Base-by-base conservation (phyloP, 306 rosid species). In the Vigna nakashimae region DNA sequence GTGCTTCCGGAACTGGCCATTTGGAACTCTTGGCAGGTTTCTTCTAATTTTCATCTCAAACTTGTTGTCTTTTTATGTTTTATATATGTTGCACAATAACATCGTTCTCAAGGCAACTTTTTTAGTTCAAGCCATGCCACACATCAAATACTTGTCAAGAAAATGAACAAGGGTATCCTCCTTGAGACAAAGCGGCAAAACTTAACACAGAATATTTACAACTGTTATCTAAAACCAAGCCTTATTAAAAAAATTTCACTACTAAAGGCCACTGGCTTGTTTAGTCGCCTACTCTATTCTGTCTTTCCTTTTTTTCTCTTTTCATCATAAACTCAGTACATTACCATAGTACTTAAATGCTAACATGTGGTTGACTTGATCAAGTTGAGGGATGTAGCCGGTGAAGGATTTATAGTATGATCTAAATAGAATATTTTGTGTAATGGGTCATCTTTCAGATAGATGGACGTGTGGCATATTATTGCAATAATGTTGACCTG, bases 1-100 rank as follows among this genome's bases (percentile, higher is more conserved):
- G 96, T 51, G 93, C 98, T 51, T 86, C 97, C 9, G 97, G 97
- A 77, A 94, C 96, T 16, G 92, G 98, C 45, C 97, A 94, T 84
- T 58, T 94, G 82, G 96, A 91, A 83, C 89, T 94, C 79, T 82
- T 94, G 89, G 98, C 98, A 90, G 98, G 98, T 91, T 67, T 83
- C 60, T 73, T 88, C 50, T 51, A 18, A 45, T 74, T 49, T 83
- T 77, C 2, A 66, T 50, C 38, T 7, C 18, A 5, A 16, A 45
- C 50, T 11, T 12, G 15, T 45, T 45, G 50, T 16, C 56, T 6
- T 16, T 51, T 51, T n/a, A 6, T 52, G 12, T 11, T 52, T 52
- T 9, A 52, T n/a, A n/a, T 49, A 13, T 48, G 53, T 14, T 17
- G 2, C 17, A 13, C 38, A 34, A 34, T 13, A 4, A 15, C 53